Evolutionary conservation across 2,329 filamentous ascomycete genomes (phyloP).

Genomic region (Hypoxylon sp.): DNA sequence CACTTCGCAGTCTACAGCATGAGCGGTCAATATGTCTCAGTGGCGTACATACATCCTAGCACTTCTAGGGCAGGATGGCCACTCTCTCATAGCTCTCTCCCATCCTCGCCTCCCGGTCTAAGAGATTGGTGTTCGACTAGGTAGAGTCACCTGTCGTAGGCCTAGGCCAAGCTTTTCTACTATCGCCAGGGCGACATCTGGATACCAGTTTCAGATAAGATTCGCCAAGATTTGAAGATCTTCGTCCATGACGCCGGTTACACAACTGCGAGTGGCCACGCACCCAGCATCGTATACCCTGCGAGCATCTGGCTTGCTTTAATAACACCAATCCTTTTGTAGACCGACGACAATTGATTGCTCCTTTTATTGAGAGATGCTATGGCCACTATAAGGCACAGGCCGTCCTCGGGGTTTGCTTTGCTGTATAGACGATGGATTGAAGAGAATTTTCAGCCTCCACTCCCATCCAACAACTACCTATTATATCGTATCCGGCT

Average conservation of each 20-base stretch:
- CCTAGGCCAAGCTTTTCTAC: slow-evolving; percentile 1
- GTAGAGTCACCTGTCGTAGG: slow-evolving; percentile 2
- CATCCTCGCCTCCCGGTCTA: neutral
- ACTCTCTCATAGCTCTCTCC: slow-evolving; percentile 4
- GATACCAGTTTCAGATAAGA: slow-evolving; percentile 27
- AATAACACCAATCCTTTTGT: slow-evolving; percentile 8
- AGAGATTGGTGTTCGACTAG: neutral
- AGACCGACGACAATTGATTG: slow-evolving; percentile 16
- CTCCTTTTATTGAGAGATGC: slow-evolving; percentile 2
- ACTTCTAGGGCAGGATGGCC: slow-evolving; percentile 11
- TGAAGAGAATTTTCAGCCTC: slow-evolving; percentile 8
- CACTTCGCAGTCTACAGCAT: slow-evolving; percentile 2
- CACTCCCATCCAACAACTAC: slow-evolving; percentile 9
- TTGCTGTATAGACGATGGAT: neutral
- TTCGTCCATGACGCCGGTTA: slow-evolving; percentile 5
- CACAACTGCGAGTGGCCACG: slow-evolving; percentile 7
- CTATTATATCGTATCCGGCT: neutral
- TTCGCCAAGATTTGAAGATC: slow-evolving; percentile 15
- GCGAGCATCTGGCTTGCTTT: slow-evolving; percentile 11
- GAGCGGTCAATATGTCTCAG: slow-evolving; percentile 31
- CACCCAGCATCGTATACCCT: slow-evolving; percentile 4
- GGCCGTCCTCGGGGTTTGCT: slow-evolving; percentile 1
- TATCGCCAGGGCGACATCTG: slow-evolving; percentile 14
- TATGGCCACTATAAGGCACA: slow-evolving; percentile 5
- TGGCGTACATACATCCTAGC: slow-evolving; percentile 14